A percentile compares a stretch with the other conserved stretches of the same genome.
phyloP scores from a whole-genome alignment of 306 rosid species.

The Casuarina cunninghamiana region DNA sequence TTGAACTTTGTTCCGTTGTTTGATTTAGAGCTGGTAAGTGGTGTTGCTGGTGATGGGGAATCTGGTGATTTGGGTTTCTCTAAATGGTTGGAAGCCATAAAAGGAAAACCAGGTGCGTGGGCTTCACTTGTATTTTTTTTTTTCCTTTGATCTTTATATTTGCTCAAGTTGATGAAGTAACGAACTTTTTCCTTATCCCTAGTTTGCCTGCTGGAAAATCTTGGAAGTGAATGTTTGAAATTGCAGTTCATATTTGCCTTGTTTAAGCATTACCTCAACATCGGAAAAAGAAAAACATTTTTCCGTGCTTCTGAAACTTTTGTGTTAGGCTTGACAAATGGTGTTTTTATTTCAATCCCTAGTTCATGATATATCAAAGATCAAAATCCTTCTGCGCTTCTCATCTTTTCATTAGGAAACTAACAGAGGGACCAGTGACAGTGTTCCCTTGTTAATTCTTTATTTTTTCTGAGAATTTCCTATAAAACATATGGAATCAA shows the following conservation, averaged over 20 bases:
- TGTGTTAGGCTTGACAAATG: neutral
- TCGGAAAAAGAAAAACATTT: neutral
- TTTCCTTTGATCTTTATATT: neutral
- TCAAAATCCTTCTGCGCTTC: neutral
- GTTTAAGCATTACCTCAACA: neutral
- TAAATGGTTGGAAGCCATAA: conserved; percentile 64
- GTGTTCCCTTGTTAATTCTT: neutral
- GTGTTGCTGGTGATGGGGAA: conserved; percentile 37
- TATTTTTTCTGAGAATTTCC: neutral
- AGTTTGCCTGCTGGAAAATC: neutral
- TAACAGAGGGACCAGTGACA: neutral
- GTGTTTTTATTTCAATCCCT: neutral
- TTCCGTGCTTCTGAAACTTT: neutral
- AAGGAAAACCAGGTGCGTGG: conserved; percentile 77
- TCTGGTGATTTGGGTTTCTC: conserved; percentile 89
- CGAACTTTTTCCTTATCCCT: neutral
- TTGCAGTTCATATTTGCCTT: neutral
- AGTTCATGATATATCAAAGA: neutral
- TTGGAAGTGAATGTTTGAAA: neutral
- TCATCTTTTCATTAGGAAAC: neutral
- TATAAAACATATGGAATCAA: neutral
- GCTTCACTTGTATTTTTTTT: neutral
- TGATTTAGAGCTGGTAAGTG: conserved; percentile 61
- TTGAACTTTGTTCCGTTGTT: neutral
- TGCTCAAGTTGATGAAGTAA: neutral